Evolutionary conservation across 2,329 filamentous ascomycete species (phyloP).

Genomic region (Cladosporium colombiae): DNA sequence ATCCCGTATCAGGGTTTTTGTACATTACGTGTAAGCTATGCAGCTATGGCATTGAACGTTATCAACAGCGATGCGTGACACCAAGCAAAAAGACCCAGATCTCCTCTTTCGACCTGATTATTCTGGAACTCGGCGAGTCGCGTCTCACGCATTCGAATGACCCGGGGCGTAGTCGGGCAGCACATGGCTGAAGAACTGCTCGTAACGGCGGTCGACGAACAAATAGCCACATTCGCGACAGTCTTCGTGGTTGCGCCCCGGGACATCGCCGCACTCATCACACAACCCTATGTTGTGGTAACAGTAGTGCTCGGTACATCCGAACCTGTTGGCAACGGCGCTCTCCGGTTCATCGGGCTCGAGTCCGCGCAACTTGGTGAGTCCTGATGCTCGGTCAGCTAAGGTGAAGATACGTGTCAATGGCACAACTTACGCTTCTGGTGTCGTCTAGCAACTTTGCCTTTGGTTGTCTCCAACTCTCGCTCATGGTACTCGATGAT

Average conservation of each 20-base stretch:
- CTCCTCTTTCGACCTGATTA: not conserved
- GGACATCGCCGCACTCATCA: constrained; percentile 3
- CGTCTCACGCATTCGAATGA: not conserved
- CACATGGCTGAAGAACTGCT: not conserved
- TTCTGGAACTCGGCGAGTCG: not conserved
- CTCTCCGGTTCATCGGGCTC: not conserved
- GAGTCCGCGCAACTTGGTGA: not conserved
- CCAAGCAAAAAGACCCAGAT: not conserved
- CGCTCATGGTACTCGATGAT: constrained; percentile 3
- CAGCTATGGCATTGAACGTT: constrained; percentile 12
- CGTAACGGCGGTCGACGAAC: not conserved
- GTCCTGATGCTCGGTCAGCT: not conserved
- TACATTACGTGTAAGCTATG: constrained; percentile 20
- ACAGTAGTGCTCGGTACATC: not conserved
- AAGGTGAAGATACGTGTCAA: not conserved
- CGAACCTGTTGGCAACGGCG: not conserved
- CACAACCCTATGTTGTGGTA: constrained; percentile 7
- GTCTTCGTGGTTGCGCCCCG: not conserved
- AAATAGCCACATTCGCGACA: not conserved
- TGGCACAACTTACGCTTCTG: constrained; percentile 16
- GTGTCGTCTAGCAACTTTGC: constrained; percentile 9
- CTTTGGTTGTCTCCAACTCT: not conserved
- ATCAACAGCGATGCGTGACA: constrained; percentile 1
- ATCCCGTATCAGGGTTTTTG: constrained; percentile 13
- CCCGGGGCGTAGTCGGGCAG: not conserved